A percentile compares a stretch with the other conserved stretches of the same genome.
Conservation (phyloP, 306 rosid genomes). For the Ammopiptanthus mongolicus region DNA sequence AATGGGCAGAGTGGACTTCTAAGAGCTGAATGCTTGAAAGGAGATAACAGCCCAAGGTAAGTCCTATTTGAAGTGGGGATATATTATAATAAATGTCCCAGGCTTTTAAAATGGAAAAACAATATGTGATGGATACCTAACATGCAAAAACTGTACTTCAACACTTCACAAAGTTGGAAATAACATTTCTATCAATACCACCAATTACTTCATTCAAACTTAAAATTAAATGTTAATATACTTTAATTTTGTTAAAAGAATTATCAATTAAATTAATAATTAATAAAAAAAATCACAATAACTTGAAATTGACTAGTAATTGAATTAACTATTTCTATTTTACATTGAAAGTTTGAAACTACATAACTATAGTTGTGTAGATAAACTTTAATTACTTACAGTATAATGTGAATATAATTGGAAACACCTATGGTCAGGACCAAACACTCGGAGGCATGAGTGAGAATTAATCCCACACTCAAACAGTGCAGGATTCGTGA, state of each 20-base stretch:
- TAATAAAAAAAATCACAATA: not conserved
- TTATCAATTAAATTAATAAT: not conserved
- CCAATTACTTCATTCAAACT: not conserved
- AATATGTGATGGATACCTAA: not conserved
- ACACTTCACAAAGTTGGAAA: not conserved
- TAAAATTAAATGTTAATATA: not conserved
- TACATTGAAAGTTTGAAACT: not conserved
- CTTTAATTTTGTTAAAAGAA: not conserved
- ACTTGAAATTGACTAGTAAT: not conserved
- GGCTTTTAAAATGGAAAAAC: not conserved
- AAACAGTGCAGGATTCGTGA: not conserved
- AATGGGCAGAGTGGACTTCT: conserved; percentile 49
- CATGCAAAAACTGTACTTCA: not conserved
- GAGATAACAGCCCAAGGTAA: conserved; percentile 29
- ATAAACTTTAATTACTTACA: too few species aligned
- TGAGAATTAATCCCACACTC: not conserved
- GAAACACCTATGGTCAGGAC: not conserved
- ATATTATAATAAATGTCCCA: not conserved
- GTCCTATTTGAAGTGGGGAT: not conserved
- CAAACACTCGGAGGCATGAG: not conserved
- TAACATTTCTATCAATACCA: not conserved
- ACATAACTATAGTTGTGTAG: not conserved
- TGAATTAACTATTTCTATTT: not conserved
- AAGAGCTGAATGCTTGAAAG: conserved; percentile 48
- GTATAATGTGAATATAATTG: not conserved